Percentiles rank a stretch among this genome's conserved stretches.
Conservation (phyloP, 306 rosid genomes). For the Lotus japonicus region DNA sequence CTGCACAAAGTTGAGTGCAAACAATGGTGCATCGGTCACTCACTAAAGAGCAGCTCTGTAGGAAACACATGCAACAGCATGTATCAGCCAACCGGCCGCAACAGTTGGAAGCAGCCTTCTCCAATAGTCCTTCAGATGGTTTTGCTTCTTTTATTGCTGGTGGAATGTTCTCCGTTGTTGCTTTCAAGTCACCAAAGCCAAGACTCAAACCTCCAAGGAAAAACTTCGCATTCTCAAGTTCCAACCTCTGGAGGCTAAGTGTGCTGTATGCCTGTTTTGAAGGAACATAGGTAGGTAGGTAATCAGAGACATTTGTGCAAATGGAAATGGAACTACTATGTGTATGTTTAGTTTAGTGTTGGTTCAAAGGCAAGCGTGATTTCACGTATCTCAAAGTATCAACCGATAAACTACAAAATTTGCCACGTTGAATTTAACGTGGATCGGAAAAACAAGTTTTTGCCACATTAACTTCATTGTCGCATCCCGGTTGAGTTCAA, state of each 20-base stretch:
- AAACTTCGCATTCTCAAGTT: conserved; percentile 29
- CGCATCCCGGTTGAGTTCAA: too few relatives aligned
- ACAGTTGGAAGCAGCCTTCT: conserved; percentile 61
- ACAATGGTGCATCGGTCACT: conserved; percentile 58
- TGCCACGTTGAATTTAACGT: too few relatives aligned
- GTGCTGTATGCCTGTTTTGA: conserved; percentile 49
- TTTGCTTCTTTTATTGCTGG: conserved; percentile 58
- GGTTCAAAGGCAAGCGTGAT: too few relatives aligned
- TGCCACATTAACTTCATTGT: too few relatives aligned
- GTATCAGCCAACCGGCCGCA: conserved; percentile 36
- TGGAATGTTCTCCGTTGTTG: conserved; percentile 51
- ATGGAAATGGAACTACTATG: neutral
- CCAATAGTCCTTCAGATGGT: conserved; percentile 42
- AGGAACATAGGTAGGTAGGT: neutral
- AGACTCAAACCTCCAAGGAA: conserved; percentile 53
- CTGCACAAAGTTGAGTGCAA: conserved; percentile 68
- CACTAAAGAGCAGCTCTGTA: conserved; percentile 40
- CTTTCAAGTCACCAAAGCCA: conserved; percentile 69
- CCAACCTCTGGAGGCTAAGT: conserved; percentile 24
- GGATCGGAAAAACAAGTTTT: too few relatives aligned
- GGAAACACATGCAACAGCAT: conserved; percentile 70
- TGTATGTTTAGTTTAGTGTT: too few relatives aligned
- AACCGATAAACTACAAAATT: too few relatives aligned
- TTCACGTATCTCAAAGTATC: too few relatives aligned
- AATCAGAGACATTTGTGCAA: neutral